Evolutionary conservation across 2,329 filamentous ascomycete species (phyloP), one percentile per base, ranked within the genome.

Genomic region (Coniochaeta sp.): DNA sequence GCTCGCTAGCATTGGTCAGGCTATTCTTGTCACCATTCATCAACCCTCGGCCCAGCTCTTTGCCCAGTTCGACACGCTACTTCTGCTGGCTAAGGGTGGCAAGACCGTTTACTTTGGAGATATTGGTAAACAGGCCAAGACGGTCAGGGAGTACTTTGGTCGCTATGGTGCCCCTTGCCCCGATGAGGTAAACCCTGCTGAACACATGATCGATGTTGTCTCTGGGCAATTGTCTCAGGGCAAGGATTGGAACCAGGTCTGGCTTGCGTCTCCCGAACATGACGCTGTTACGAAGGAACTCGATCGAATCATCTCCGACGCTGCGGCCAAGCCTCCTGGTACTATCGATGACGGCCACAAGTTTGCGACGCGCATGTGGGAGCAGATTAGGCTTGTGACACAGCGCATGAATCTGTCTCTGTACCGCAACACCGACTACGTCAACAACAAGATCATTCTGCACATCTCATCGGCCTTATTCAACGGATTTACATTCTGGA

Each of bases 401-500:
- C 18, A 42, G 8, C 35, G 35, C 8, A 8, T 42, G 18, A 42
- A 9, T 8, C 8, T 42, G 8, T 16, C 8, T 8, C 18, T 42
- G 35, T 42, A 16, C 8, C 35, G 35, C 8, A 77, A 75, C 1
- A 83, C 85, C 0, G 74, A 83, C 46, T 88, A 89, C 66, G 71
- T 75, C 20, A 62, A 81, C 58, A 81, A 82, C 40, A 85, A 82
- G 65, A 76, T 84, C 54, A 75, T 83, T 65, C 69, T 85, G 1
- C 80, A 83, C 50, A 76, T 85, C 48, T 69, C 83, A 46, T 81
- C 79, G 0, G 83, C 81, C 3, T 73, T 87, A 18, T 87, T 88
- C 70, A 86, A 86, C 56, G 81, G 79, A 13, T 87, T 88, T 60
- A 87, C 85, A 0, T 89, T 89, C 61, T 88, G 77, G 73, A 74